Evolutionary conservation across 768 basidiomycete genomes (phyloP).

Genomic region (Rhodotorula sphaerocarpa): DNA sequence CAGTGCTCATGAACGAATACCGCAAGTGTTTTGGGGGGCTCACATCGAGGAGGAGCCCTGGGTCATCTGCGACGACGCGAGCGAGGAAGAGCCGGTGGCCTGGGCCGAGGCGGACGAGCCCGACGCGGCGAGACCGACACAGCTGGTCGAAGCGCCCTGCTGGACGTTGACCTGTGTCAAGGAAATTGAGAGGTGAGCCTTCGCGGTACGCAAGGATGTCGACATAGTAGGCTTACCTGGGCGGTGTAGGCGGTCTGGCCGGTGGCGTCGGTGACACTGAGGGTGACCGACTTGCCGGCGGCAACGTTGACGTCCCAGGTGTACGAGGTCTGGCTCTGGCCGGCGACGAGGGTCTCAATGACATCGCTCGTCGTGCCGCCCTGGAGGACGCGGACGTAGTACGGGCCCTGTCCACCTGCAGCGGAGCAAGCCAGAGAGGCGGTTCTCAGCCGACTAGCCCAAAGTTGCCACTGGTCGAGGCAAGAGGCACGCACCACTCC

Average conservation of each 20-base stretch:
- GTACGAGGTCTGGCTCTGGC: conserved; percentile 10
- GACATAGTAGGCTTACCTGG: background rate
- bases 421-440: no score
- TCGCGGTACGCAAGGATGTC: no score
- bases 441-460: no score
- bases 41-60: background rate
- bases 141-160: conserved; percentile 11
- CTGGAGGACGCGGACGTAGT: conserved; percentile 6
- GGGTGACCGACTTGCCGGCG: conserved; percentile 26
- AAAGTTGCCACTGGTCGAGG: no score
- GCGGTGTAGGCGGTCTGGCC: conserved; percentile 17
- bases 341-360: conserved; percentile 22
- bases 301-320: conserved; percentile 26
- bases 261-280: conserved; percentile 23
- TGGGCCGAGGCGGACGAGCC: conserved; percentile 5
- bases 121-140: conserved; percentile 10
- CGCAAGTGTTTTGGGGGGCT: no score
- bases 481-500: no score
- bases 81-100: background rate
- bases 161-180: conserved; percentile 4
- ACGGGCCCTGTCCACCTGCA: background rate
- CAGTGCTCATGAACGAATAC: no score
- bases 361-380: conserved; percentile 17
- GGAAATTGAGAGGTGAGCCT: background rate
- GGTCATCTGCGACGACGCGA: background rate